Conservation (phyloP, 495 filamentous ascomycete genomes). For the Daldinia loculata region DNA sequence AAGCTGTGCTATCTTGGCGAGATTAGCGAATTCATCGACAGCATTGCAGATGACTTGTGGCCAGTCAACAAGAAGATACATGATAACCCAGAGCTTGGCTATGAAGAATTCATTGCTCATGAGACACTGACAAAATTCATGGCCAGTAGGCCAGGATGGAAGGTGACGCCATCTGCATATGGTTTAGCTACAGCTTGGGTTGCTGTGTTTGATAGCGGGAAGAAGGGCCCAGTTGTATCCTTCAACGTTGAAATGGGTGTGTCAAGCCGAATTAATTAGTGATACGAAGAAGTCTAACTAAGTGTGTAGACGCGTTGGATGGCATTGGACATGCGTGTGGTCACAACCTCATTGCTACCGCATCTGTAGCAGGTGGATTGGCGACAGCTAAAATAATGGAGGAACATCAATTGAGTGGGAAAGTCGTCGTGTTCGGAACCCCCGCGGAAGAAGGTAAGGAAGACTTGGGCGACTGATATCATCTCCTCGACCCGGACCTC, state of each 20-base stretch:
- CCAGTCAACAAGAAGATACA: slow-evolving; percentile 63
- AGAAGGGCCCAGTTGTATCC: slow-evolving; percentile 58
- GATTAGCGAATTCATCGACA: slow-evolving; percentile 51
- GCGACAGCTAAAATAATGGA: slow-evolving; percentile 62
- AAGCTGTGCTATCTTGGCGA: slow-evolving; percentile 40
- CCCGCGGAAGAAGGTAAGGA: slow-evolving; percentile 70
- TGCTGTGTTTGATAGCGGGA: slow-evolving; percentile 60
- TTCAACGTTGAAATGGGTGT: slow-evolving; percentile 68
- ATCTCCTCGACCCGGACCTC: not conserved
- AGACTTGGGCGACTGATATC: not conserved
- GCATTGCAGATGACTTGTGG: slow-evolving; percentile 50
- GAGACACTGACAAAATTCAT: slow-evolving; percentile 66
- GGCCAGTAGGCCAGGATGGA: slow-evolving; percentile 59
- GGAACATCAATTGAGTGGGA: slow-evolving; percentile 60
- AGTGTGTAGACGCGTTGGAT: slow-evolving; percentile 60
- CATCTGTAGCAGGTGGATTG: slow-evolving; percentile 66
- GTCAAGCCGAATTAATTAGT: slow-evolving; percentile 7
- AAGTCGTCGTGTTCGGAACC: slow-evolving; percentile 71
- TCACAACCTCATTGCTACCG: slow-evolving; percentile 74
- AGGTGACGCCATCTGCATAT: slow-evolving; percentile 64
- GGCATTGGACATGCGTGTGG: slow-evolving; percentile 73
- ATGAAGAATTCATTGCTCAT: slow-evolving; percentile 65
- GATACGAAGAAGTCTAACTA: slow-evolving; percentile 16
- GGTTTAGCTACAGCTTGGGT: slow-evolving; percentile 66
- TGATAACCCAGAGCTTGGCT: slow-evolving; percentile 68